Percentiles rank a stretch among this genome's conserved stretches.
Evolutionary conservation across 108 stramenopile species (phyloP).

Genomic region (Discostella pseudostelligera): DNA sequence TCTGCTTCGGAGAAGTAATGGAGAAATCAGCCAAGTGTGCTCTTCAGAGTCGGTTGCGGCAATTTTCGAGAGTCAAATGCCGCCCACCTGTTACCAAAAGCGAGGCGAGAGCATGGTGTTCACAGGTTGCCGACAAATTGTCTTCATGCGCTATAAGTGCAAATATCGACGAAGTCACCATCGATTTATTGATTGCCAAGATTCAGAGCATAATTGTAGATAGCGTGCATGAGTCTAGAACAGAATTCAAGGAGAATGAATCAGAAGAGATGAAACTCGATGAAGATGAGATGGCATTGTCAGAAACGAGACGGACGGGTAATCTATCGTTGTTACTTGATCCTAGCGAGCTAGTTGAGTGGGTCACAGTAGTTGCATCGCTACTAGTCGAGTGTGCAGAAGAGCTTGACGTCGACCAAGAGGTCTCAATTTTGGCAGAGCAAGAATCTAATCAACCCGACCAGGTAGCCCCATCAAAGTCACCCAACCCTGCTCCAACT

Average conservation of each 20-base stretch:
- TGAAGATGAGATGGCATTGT: slow-evolving; percentile 16
- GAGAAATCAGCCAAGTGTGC: slow-evolving; percentile 12
- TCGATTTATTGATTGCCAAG: slow-evolving; percentile 8
- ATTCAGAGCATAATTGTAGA: slow-evolving; percentile 20
- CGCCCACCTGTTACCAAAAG: slow-evolving; percentile 9
- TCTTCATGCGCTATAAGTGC: not conserved
- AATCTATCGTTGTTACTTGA: slow-evolving; percentile 2
- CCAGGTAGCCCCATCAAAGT: not conserved
- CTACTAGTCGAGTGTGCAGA: slow-evolving; percentile 32
- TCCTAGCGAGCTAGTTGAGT: slow-evolving; percentile 19
- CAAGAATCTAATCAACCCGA: not conserved
- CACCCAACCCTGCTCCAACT: not conserved
- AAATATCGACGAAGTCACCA: not conserved
- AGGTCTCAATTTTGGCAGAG: not conserved
- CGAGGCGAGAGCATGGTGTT: slow-evolving; percentile 25
- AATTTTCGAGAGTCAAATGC: not conserved
- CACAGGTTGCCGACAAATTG: slow-evolving; percentile 18
- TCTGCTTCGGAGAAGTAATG: slow-evolving; percentile 23
- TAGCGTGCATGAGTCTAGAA: slow-evolving; percentile 7
- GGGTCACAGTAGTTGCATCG: slow-evolving; percentile 29
- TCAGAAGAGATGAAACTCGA: slow-evolving; percentile 26
- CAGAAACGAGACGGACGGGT: slow-evolving; percentile 1
- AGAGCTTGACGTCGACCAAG: slow-evolving; percentile 27
- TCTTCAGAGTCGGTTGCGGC: slow-evolving; percentile 2
- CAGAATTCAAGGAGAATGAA: not conserved